Evolutionary conservation across 345 rosid species (phyloP).

Genomic region (Draba incana): DNA sequence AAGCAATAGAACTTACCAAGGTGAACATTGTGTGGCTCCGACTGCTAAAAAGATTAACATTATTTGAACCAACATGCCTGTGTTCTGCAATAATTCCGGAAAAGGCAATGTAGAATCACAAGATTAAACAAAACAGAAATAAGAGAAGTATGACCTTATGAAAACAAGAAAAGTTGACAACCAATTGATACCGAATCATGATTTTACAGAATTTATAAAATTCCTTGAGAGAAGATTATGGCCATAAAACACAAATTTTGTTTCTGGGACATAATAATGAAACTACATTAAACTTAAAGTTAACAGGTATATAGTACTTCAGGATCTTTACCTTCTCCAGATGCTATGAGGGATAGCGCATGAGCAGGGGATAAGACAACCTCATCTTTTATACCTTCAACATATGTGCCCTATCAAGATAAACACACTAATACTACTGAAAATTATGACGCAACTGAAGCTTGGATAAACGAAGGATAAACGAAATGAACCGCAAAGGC

Average conservation of each 20-base stretch:
- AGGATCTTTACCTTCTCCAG: constrained; percentile 80
- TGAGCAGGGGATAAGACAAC: constrained; percentile 97
- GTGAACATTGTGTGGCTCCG: constrained; percentile 97
- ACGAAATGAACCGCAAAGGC: constrained; percentile 20
- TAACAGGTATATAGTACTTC: constrained; percentile 6
- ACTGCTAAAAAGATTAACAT: constrained; percentile 93
- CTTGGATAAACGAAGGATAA: constrained; percentile 23
- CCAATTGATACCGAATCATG: constrained; percentile 4
- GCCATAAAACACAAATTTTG: constrained; percentile 9
- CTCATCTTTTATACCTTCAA: constrained; percentile 94
- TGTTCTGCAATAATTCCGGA: constrained; percentile 58
- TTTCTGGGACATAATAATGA: not conserved
- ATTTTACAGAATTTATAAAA: constrained; percentile 16
- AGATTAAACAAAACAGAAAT: constrained; percentile 19
- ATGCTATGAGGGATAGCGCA: constrained; percentile 91
- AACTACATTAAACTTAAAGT: constrained; percentile 17
- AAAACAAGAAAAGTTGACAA: constrained; percentile 13
- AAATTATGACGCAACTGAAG: constrained; percentile 24
- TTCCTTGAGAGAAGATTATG: constrained; percentile 7
- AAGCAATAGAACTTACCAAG: constrained; percentile 53
- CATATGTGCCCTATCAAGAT: constrained; percentile 75
- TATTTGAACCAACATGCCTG: constrained; percentile 93
- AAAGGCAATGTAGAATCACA: constrained; percentile 12
- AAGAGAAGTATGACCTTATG: constrained; percentile 16
- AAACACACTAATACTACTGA: constrained; percentile 34